Percentiles rank a stretch among this genome's conserved stretches.
These are phyloP conservation scores for Monosporozyma aerobia DNA, from an alignment of 805 yeast genomes.

Conservation along the genomic window DNA sequence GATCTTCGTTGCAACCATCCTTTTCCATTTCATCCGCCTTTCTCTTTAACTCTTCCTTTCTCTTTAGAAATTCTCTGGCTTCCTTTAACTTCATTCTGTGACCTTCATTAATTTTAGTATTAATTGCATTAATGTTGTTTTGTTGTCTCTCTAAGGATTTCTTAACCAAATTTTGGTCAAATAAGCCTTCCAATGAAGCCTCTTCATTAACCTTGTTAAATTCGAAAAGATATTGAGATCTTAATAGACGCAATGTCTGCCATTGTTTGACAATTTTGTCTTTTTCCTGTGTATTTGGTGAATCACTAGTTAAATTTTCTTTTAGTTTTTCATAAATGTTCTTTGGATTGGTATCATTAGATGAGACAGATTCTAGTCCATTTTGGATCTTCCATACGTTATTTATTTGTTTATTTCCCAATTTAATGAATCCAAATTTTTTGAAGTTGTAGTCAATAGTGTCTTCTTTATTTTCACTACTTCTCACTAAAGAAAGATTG, in stretches of 20 bases:
- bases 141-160: constrained; percentile 8
- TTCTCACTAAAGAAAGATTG: constrained; percentile 1
- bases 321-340: constrained; percentile 13
- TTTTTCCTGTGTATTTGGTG: constrained; percentile 1
- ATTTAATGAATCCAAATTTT: constrained; percentile 24
- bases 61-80: constrained; percentile 15
- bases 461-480: background rate
- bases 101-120: constrained; percentile 9
- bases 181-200: constrained; percentile 34
- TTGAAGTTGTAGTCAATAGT: constrained; percentile 16
- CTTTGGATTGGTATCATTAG: constrained; percentile 16
- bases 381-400: constrained; percentile 33
- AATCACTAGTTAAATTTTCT: constrained; percentile 8
- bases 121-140: constrained; percentile 5
- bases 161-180: constrained; percentile 19
- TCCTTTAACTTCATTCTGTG: constrained; percentile 15
- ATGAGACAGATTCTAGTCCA: constrained; percentile 31
- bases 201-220: constrained; percentile 30
- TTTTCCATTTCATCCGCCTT: constrained; percentile 7
- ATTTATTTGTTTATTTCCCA: constrained; percentile 27
- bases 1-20: background rate
- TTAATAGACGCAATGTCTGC: constrained; percentile 36
- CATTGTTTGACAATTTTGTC: constrained; percentile 30
- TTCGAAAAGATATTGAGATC: constrained; percentile 31
- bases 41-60: constrained; percentile 10